These are phyloP conservation scores for Daldinia vernicosa DNA, from an alignment of 495 filamentous ascomycete genomes.

Conservation along the genomic window DNA sequence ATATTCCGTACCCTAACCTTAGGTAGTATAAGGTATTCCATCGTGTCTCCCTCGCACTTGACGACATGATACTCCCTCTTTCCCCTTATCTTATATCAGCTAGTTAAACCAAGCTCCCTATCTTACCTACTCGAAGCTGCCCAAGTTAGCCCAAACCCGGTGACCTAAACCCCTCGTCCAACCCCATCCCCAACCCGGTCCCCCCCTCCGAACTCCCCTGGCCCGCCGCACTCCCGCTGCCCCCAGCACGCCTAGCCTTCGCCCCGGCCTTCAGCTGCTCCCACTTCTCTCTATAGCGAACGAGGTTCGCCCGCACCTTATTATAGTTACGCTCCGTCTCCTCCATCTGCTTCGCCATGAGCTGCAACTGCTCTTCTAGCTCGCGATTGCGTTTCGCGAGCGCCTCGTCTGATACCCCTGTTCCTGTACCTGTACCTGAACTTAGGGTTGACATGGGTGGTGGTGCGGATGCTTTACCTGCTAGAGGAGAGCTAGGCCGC, in stretches of 20 bases:
- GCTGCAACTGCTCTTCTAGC: constrained; percentile 65
- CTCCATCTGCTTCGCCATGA: constrained; percentile 63
- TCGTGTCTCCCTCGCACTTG: no score
- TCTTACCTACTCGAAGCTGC: not conserved
- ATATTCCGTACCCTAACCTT: no score
- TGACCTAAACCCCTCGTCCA: constrained; percentile 30
- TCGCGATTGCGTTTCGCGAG: constrained; percentile 58
- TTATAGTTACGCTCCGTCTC: constrained; percentile 71
- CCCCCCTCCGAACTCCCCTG: constrained; percentile 18
- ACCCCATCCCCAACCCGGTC: not conserved
- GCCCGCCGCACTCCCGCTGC: constrained; percentile 40
- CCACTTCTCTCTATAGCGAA: constrained; percentile 79
- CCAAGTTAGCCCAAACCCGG: constrained; percentile 23
- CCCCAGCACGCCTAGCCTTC: constrained; percentile 67
- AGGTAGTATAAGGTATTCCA: no score
- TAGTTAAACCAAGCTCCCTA: not conserved
- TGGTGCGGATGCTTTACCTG: constrained; percentile 8
- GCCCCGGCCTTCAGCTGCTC: constrained; percentile 86
- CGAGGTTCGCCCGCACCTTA: constrained; percentile 70
- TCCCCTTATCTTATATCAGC: not conserved
- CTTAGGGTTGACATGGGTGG: not conserved
- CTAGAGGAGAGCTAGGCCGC: constrained; percentile 55
- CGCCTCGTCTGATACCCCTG: constrained; percentile 42
- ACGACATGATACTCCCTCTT: not conserved
- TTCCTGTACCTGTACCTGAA: constrained; percentile 11